Evolutionary conservation across 2,329 filamentous ascomycete genomes (phyloP).

Genomic region (Fusarium sp.): DNA sequence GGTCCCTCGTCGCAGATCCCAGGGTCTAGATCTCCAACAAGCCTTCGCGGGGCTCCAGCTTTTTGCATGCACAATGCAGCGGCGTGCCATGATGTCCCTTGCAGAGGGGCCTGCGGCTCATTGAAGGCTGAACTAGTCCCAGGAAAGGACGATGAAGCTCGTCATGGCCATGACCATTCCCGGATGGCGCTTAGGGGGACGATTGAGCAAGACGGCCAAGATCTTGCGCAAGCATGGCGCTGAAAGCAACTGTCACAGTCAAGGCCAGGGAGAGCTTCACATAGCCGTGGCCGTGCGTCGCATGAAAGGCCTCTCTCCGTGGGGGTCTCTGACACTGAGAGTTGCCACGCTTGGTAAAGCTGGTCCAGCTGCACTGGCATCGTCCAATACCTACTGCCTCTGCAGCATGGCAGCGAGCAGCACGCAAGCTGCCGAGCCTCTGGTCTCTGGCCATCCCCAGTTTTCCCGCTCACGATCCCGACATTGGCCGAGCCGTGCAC

Average conservation of each 20-base stretch:
- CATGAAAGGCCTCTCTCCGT: slow-evolving; percentile 20
- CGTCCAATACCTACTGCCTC: neutral
- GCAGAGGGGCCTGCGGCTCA: slow-evolving; percentile 42
- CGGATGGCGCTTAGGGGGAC: neutral
- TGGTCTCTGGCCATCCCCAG: slow-evolving; percentile 8
- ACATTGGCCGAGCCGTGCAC: slow-evolving; percentile 42
- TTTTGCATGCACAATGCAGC: slow-evolving; percentile 41
- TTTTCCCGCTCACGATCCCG: slow-evolving; percentile 35
- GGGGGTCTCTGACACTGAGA: slow-evolving; percentile 10
- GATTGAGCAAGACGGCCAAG: slow-evolving; percentile 21
- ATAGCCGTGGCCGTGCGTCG: slow-evolving; percentile 10
- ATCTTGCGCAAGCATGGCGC: slow-evolving; percentile 14
- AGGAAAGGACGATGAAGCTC: slow-evolving; percentile 19
- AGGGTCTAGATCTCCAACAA: slow-evolving; percentile 41
- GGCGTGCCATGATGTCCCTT: slow-evolving; percentile 38
- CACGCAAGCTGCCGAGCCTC: slow-evolving; percentile 11
- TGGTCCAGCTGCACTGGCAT: neutral
- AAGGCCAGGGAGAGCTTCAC: slow-evolving; percentile 5
- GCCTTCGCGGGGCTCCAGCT: slow-evolving; percentile 45
- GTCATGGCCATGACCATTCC: slow-evolving; percentile 20
- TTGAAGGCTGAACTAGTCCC: slow-evolving; percentile 23
- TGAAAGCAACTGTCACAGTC: slow-evolving; percentile 7
- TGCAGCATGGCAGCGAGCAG: neutral
- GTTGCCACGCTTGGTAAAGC: slow-evolving; percentile 4
- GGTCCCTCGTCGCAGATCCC: slow-evolving; percentile 35